Evolutionary conservation across 2,329 filamentous ascomycete genomes (phyloP), one percentile per base, ranked within the genome.

Genomic region (Trichophyton schoenleinii): DNA sequence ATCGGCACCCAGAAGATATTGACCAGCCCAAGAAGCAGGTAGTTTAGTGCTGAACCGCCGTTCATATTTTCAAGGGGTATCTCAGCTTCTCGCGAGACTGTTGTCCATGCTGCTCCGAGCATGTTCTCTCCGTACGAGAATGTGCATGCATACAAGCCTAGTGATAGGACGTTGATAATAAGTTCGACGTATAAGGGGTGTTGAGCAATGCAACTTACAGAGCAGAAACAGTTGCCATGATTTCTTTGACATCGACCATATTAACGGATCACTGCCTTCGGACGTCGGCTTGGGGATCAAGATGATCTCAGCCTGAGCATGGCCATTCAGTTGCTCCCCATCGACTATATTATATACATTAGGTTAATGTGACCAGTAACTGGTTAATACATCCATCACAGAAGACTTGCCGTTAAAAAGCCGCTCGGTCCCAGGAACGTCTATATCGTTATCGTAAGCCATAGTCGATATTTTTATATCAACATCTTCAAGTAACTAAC

Each of bases 1-100:
- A 82, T 66, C 2, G 80, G 79, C 64, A 82, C 80, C 76, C 77
- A 81, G 48, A 82, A 70, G 2, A 82, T 67, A 64, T 76, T 75
- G 0, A 78, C 79, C 78, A 78, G 81, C 2, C 79, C 78, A 25
- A 80, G 74, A 13, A 78, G 72, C 34, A 81, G 67, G 64, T 81
- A 81, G 78, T 80, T 79, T 58, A 78, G 75, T 1, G 80, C 80
- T 11, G 76, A 81, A 6, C 79, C 80, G 7, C 42, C 42, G 18
- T 46, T 46, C 42, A 46, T 46, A 18, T 46, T 46, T 22, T 46
- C 42, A 15, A 46, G 42, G 18, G 42, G 22, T n/a, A 46, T 46
- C 42, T 46, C 42, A 46, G 42, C 42, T 18, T 46, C 42, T 8
- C 42, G 42, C 15, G 42, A 46, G 42, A 46, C 42, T n/a, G 42